A percentile compares a stretch with the other conserved stretches of the same genome.
phyloP scores from a whole-genome alignment of 768 basidiomycete species.

The Lactarius trivialis region DNA sequence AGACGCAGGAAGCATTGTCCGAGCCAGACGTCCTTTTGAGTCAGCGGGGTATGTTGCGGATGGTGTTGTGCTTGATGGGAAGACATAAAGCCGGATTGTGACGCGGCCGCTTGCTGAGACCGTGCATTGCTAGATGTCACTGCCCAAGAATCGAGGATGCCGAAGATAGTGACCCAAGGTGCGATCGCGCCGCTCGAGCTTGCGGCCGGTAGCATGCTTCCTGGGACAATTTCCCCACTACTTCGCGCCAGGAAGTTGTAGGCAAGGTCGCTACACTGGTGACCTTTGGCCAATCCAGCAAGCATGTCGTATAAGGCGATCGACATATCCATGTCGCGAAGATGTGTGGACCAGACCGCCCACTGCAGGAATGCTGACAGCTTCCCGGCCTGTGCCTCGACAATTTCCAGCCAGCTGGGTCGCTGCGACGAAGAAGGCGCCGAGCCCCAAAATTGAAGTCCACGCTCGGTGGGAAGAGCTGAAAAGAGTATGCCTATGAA shows the following conservation, averaged over 20 bases:
- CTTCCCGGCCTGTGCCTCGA: conserved; percentile 56
- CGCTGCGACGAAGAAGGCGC: conserved; percentile 37
- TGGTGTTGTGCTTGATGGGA: conserved; percentile 37
- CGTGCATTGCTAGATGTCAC: conserved; percentile 44
- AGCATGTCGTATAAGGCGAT: conserved; percentile 88
- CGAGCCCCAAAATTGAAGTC: conserved; percentile 80
- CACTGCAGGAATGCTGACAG: conserved; percentile 79
- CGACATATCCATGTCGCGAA: conserved; percentile 63
- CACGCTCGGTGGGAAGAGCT: conserved; percentile 64
- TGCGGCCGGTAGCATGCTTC: conserved; percentile 42
- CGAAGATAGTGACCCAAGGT: conserved; percentile 76
- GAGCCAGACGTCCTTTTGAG: conserved; percentile 68
- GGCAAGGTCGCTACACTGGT: conserved; percentile 77
- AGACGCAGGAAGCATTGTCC: conserved; percentile 78
- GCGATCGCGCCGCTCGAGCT: conserved; percentile 48
- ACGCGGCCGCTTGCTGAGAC: conserved; percentile 31
- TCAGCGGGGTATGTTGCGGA: conserved; percentile 41
- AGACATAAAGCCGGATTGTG: conserved; percentile 23
- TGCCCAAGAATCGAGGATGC: conserved; percentile 69
- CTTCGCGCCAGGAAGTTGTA: conserved; percentile 84
- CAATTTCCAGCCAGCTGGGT: conserved; percentile 48
- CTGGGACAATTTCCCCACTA: conserved; percentile 61
- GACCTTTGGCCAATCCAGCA: conserved; percentile 73
- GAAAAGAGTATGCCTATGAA: conserved; percentile 80
- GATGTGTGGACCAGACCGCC: conserved; percentile 82